Evolutionary conservation across 352 stramenopile genomes (phyloP), one percentile per base, ranked within the genome.

Genomic region (Blastocystis sp.): DNA sequence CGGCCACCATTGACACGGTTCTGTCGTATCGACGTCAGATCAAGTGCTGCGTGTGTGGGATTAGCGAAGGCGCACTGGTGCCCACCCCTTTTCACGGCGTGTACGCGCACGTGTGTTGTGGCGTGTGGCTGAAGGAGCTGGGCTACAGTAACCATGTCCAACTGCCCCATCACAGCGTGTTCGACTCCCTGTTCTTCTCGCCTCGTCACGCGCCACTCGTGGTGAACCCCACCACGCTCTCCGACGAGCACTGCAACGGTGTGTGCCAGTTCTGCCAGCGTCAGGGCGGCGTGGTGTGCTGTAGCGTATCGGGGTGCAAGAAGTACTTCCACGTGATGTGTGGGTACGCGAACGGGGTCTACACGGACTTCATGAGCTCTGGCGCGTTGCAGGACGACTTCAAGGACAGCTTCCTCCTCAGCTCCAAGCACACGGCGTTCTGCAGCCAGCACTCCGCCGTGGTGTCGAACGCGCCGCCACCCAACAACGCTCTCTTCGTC

Each of bases 241-340:
- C 6, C 45, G 24, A 51, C 66, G 31, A 13, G 3, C 33, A 45
- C 6, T 4, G 24, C 29, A 55, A 21, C 24, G 6, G 9, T 16
- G 3, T 2, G 21, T 77, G 66, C 50, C 33, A 41, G 21, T 77
- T 77, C 66, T 77, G 66, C 33, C 26, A 51, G 33, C 24, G 33
- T 29, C 26, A 16, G 24, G 66, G 66, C 66, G 12, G 45, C 0
- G 37, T 35, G 12, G 66, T 77, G 33, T 31, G 35, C 6, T 77
- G 66, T 45, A 4, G 19, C 24, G 4, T 45, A 16, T 41, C 26
- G 4, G 66, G 66, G 2, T 77, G 66, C 33, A 13, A 45, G 26
- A 29, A 51, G 33, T 37, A 16, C 6, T 77, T 60, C 45, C 66
- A 77, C 45, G 33, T 77, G 3, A 16, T 77, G 6, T 77, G 66